Conservation (phyloP, 352 stramenopile species). For the Phytophthora citrophthora region DNA sequence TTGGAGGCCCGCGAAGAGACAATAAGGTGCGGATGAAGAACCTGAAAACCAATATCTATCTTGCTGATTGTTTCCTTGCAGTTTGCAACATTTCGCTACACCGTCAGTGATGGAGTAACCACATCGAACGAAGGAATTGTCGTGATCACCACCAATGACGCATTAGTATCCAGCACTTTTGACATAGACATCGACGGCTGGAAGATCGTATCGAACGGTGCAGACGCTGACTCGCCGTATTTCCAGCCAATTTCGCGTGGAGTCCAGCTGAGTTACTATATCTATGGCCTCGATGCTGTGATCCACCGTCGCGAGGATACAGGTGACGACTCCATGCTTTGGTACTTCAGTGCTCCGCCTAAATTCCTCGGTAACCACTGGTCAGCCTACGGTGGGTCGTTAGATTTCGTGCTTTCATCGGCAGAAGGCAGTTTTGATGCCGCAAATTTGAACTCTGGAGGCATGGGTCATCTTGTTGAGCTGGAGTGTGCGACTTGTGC, state of each 20-base stretch:
- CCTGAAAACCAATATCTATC: background rate
- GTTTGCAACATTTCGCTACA: constrained; percentile 90
- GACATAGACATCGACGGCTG: constrained; percentile 80
- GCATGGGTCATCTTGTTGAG: constrained; percentile 74
- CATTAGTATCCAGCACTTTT: constrained; percentile 88
- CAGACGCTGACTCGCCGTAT: constrained; percentile 18
- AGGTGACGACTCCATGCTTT: constrained; percentile 79
- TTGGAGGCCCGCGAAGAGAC: constrained; percentile 57
- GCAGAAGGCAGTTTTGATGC: constrained; percentile 89
- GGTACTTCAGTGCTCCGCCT: constrained; percentile 85
- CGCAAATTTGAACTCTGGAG: constrained; percentile 77
- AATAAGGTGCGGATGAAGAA: constrained; percentile 50
- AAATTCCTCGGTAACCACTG: constrained; percentile 92
- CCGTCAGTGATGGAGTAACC: constrained; percentile 70
- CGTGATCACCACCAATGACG: constrained; percentile 71
- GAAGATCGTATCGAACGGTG: constrained; percentile 76
- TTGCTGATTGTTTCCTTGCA: constrained; percentile 27
- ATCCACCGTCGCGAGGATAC: constrained; percentile 70
- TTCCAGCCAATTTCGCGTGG: constrained; percentile 76
- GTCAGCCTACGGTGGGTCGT: constrained; percentile 85
- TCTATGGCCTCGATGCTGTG: constrained; percentile 80
- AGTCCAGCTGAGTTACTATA: constrained; percentile 88
- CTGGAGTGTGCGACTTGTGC: constrained; percentile 89
- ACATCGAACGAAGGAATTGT: constrained; percentile 77
- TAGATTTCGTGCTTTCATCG: constrained; percentile 92